Percentiles rank a stretch among this genome's conserved stretches.
phyloP scores from a whole-genome alignment of 768 basidiomycete genomes.

The Coprinellus micaceus region DNA sequence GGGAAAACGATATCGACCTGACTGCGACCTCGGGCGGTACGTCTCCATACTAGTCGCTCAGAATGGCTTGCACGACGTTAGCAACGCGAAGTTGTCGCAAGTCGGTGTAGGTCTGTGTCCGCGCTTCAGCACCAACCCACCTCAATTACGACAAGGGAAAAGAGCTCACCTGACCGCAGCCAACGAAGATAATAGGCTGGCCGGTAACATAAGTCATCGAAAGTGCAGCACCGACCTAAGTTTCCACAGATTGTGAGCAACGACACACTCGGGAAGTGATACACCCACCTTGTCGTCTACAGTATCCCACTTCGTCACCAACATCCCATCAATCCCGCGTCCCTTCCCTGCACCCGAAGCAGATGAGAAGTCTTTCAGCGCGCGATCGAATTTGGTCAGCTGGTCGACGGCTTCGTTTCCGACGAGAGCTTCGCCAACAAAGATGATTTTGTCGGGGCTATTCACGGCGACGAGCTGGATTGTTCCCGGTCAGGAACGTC shows the following conservation, averaged over 20 bases:
- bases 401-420: slow-evolving; percentile 99
- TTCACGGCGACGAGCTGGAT: slow-evolving; percentile 85
- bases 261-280: too few species aligned
- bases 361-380: slow-evolving; percentile 87
- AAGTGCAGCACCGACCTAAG: slow-evolving; percentile 92
- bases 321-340: slow-evolving; percentile 96
- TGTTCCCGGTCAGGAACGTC: not conserved
- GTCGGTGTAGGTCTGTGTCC: slow-evolving; percentile 90
- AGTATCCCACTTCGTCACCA: slow-evolving; percentile 99
- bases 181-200: slow-evolving; percentile 97
- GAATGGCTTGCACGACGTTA: slow-evolving; percentile 91
- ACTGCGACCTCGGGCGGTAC: too few species aligned
- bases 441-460: slow-evolving; percentile 94
- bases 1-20: too few species aligned
- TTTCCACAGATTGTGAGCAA: too few species aligned
- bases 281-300: slow-evolving; percentile 86
- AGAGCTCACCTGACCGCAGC: slow-evolving; percentile 83
- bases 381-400: slow-evolving; percentile 92
- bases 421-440: slow-evolving; percentile 96
- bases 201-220: slow-evolving; percentile 99
- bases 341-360: slow-evolving; percentile 63
- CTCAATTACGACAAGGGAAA: not conserved
- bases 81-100: slow-evolving; percentile 83
- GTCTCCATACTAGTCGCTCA: slow-evolving; percentile 78
- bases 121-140: slow-evolving; percentile 5